phyloP scores from a whole-genome alignment of 1,284 basidiomycete genomes.

The Phellinidium pouzarii region DNA sequence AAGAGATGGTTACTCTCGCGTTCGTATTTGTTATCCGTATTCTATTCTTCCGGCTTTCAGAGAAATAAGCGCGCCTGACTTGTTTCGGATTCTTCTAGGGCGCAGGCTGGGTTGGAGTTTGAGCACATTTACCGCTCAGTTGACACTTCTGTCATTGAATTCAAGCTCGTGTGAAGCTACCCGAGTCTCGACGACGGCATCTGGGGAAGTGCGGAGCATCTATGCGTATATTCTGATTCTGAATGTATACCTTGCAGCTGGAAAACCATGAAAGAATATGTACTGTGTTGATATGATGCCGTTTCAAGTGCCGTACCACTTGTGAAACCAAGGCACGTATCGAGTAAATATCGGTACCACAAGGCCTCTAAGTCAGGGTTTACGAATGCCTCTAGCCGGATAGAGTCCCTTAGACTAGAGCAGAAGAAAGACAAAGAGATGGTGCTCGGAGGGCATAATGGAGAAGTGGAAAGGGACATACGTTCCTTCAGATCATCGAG shows the following conservation, averaged over 20 bases:
- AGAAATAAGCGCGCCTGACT: neutral
- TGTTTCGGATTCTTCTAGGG: neutral
- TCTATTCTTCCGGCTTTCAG: neutral
- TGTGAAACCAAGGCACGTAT: too few species aligned
- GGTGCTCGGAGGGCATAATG: too few species aligned
- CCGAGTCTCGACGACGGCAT: neutral
- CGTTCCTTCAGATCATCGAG: too few species aligned
- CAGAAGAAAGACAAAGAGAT: neutral
- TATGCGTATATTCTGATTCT: neutral
- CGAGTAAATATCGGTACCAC: too few species aligned
- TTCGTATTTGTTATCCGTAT: slow-evolving; percentile 6
- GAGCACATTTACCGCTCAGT: neutral
- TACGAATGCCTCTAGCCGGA: too few species aligned
- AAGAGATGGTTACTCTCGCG: slow-evolving; percentile 19
- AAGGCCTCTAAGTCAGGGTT: too few species aligned
- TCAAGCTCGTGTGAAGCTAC: neutral
- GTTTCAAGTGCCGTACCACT: too few species aligned
- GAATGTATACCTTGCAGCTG: neutral
- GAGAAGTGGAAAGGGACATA: neutral
- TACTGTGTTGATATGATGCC: too few species aligned
- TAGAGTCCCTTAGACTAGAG: too few species aligned
- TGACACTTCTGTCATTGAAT: neutral
- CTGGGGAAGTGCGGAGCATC: neutral
- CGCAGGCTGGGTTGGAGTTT: neutral
- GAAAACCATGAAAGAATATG: too few species aligned